Evolutionary conservation across 495 filamentous ascomycete species (phyloP), one percentile per base, ranked within the genome.

Genomic region (Aspergillus baeticus): DNA sequence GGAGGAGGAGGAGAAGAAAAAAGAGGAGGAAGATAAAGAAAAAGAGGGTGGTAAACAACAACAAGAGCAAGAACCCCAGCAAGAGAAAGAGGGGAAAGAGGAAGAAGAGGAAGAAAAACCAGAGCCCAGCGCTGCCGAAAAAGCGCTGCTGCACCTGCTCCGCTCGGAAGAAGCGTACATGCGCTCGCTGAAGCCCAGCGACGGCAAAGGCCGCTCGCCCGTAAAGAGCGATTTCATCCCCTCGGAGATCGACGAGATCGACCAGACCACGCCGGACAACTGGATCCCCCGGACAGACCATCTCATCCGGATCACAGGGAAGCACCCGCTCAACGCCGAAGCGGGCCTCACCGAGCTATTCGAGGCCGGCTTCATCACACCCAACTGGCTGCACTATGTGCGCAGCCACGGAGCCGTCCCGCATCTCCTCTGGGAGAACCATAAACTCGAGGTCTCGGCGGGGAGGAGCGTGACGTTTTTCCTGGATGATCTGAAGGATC

Each of bases 351-450:
- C 50, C 2, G 18, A 33, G 18, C 57, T 70, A 0, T 67, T 63
- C 22, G 61, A 65, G 1, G 69, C 59, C 6, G 63, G 63, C 2
- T 39, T 84, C 65, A 63, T 78, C 39, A 87, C 84, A 5, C 80
- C 78, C 0, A 79, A 74, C 15, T 63, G 70, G 8, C 55, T 82
- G 5, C 85, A 85, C 62, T 87, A 86, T 59, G 77, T 87, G 2
- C 74, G 84, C 3, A 82, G 84, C 58, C 84, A 87, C 67, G 78
- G 85, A 66, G 79, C 81, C 76, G 84, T 86, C 47, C 84, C 84
- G 0, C 69, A 72, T 42, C 63, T 82, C 1, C 63, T 71, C 8
- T 74, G 69, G 3, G 75, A 73, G 1, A 63, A 73, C 8, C 76
- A 86, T 45, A 69, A 58, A 0, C 55, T 87, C 6, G 82, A 87